These are phyloP conservation scores for Camptophora hylomeconis DNA, from an alignment of 2,329 filamentous ascomycete species.

Conservation along the genomic window DNA sequence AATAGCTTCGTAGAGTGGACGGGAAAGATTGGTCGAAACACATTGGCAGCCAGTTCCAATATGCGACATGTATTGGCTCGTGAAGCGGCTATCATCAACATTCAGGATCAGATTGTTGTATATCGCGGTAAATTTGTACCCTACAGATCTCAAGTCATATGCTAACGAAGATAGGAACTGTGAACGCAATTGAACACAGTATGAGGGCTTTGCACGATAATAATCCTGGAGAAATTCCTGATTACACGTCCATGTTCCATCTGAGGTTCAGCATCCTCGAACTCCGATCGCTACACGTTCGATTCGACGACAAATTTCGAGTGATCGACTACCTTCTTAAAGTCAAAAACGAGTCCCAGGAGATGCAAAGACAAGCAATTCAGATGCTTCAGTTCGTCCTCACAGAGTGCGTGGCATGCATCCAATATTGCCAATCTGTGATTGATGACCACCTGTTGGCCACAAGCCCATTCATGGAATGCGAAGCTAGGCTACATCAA, in stretches of 20 bases:
- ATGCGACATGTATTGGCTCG: too few species aligned
- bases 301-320: conserved; percentile 14
- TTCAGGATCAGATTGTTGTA: too few species aligned
- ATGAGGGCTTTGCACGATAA: conserved; percentile 9
- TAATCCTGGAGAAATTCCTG: conserved; percentile 17
- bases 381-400: conserved; percentile 9
- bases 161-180: too few species aligned
- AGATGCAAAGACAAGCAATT: conserved; percentile 13
- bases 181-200: conserved; percentile 11
- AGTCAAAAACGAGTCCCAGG: conserved; percentile 14
- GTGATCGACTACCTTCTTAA: conserved; percentile 10
- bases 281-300: conserved; percentile 11
- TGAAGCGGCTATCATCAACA: too few species aligned
- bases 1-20: too few species aligned
- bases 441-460: conserved; percentile 7
- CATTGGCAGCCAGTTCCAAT: too few species aligned
- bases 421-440: conserved; percentile 7
- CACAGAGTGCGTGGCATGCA: conserved; percentile 10
- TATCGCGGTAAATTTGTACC: too few species aligned
- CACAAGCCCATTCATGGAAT: conserved; percentile 15
- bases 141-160: too few species aligned
- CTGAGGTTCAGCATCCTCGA: conserved; percentile 16
- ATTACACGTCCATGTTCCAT: conserved; percentile 15
- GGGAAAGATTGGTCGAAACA: too few species aligned
- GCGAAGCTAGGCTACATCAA: conserved; percentile 17